These are phyloP conservation scores for Paraconiothyrium sp. DNA, from an alignment of 2,329 filamentous ascomycete species.

Conservation along the genomic window DNA sequence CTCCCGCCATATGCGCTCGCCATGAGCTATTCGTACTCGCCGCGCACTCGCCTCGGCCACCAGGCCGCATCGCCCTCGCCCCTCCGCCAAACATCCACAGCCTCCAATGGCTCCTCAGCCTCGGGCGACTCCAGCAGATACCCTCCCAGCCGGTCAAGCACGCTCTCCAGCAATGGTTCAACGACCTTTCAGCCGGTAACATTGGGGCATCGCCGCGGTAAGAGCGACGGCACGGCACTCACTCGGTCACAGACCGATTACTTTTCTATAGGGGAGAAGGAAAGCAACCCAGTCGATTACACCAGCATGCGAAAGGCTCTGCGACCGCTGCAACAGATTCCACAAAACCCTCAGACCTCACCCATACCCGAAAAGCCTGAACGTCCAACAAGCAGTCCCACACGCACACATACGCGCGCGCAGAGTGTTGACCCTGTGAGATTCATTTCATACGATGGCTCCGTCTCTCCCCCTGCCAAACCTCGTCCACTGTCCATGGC, in stretches of 20 bases:
- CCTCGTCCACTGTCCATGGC: conserved; percentile 55
- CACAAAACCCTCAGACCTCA: conserved; percentile 66
- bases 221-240: conserved; percentile 74
- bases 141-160: conserved; percentile 71
- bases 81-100: conserved; percentile 72
- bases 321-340: conserved; percentile 59
- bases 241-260: conserved; percentile 60
- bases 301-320: conserved; percentile 79
- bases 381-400: conserved; percentile 25
- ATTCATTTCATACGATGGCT: conserved; percentile 57
- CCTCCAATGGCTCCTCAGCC: conserved; percentile 75
- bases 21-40: conserved; percentile 51
- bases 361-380: conserved; percentile 39
- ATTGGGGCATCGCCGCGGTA: conserved; percentile 74
- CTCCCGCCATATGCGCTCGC: conserved; percentile 32
- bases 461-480: conserved; percentile 55
- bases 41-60: conserved; percentile 53
- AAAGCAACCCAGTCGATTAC: conserved; percentile 70
- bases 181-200: conserved; percentile 60
- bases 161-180: conserved; percentile 77
- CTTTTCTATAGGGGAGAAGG: conserved; percentile 51
- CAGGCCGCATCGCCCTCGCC: conserved; percentile 55
- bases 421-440: conserved; percentile 48
- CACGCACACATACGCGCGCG: conserved; percentile 29
- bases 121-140: conserved; percentile 65